Evolutionary conservation across 2,329 filamentous ascomycete genomes (phyloP), one percentile per base, ranked within the genome.

Genomic region (Chalaropsis ovoidea): DNA sequence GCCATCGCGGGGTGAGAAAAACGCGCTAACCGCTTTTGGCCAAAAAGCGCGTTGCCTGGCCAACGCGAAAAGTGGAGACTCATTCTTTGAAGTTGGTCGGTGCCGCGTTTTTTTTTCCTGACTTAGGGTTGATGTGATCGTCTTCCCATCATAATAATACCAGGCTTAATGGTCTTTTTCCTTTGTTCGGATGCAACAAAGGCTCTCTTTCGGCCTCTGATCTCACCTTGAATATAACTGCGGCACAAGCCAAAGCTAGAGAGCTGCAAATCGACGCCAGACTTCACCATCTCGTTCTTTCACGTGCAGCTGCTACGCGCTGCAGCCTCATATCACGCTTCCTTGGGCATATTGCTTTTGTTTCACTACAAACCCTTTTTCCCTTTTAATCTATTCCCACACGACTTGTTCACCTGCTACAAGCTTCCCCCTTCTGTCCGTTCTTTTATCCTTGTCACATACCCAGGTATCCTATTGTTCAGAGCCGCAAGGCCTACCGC

Each of bases 401-500:
- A n/a, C 54, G n/a, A 19, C n/a, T 31, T 31, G 54, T 39, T 13
- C 39, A 58, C 54, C n/a, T 58, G 61, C 27, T 47, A 39, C 61
- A 24, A 19, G 61, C 1, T 47, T 49, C 13, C 39, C 19, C 35
- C 35, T 22, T 13, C 42, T 35, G 17, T 17, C 24, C n/a, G 27
- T 13, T 63, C n/a, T 19, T 24, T 42, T 42, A 43, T 27, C 58
- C 41, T 61, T 43, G n/a, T 43, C 58, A 27, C 10, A 61, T 22
- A 22, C 24, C 39, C 39, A 63, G 27, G 27, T n/a, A 5, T 58
- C 24, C 47, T 22, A 27, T 58, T 58, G 10, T 47, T 7, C 39
- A 19, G 24, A 58, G 54, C 27, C 54, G 54, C 31, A 58, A 58
- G 61, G 52, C 61, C 65, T 63, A 67, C 65, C 65, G 65, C 62